Base-by-base conservation (phyloP, 495 filamentous ascomycete species). In the Xylaria sp. region DNA sequence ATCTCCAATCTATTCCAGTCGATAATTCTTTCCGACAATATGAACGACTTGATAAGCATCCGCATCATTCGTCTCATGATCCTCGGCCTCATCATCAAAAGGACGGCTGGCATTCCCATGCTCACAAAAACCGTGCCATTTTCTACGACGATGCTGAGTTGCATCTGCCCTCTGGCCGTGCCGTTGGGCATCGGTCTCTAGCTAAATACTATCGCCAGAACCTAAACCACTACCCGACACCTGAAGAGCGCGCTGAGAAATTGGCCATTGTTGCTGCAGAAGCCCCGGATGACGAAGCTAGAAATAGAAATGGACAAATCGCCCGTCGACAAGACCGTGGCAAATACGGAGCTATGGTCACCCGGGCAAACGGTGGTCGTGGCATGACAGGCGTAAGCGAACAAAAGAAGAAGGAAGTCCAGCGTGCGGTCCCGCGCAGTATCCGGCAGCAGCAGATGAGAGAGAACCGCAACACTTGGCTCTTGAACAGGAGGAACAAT, bases 121-220 rank as follows among this genome's bases (percentile, higher is more conserved):
- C 90, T 14, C 88, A 90, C 71, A 88, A 88, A 68, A 85, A 85
- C 48, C 87, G 88, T 63, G 91, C 94, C 6, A 90, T 93, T 55
- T 97, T 93, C 80, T 90, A 95, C 74, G 91, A 93, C 69, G 96
- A 98, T 33, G 93, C 92, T 76, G 97, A 98, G 80, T 87, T 99
- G 21, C 93, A 98, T 77, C 88, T 99, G n/a, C 95, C 95, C 3
- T 92, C 91, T 21, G 96, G 96, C 41, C 89, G 91, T 68, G 91
- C 91, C n/a, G 94, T 94, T 44, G 96, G 96, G 52, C 97, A 98
- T 79, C 89, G 96, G 66, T 94, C 93, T 9, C 83, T 97, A 19
- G 90, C 91, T 71, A 88, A 86, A 64, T 98, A 97, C 81, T 99
- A 89, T 81, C 92, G 93, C 61, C 96, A 99, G 83, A 98, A 98